Evolutionary conservation across 2,329 filamentous ascomycete species (phyloP).

Genomic region (Aspergillus quadrilineatus): DNA sequence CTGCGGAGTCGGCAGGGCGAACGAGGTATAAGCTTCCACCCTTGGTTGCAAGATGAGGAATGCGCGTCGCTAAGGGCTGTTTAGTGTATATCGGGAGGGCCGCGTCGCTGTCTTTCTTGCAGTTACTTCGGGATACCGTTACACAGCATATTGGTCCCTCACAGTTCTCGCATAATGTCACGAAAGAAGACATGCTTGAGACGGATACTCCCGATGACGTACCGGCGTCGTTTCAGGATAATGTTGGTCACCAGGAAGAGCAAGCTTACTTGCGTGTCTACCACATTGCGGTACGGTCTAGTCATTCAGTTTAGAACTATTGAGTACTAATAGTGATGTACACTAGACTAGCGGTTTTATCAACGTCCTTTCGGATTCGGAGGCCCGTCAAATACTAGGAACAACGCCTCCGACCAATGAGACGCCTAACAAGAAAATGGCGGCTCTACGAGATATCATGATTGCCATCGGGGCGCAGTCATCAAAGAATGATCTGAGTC

Average conservation of each 20-base stretch:
- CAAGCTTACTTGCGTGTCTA: constrained; percentile 35
- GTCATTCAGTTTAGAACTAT: not conserved
- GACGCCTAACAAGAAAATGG: constrained; percentile 26
- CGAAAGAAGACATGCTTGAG: constrained; percentile 56
- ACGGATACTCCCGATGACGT: constrained; percentile 41
- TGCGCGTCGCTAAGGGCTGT: not conserved
- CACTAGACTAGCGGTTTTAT: constrained; percentile 44
- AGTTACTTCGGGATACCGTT: constrained; percentile 50
- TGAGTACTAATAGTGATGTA: constrained; percentile 1
- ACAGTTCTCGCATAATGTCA: constrained; percentile 53
- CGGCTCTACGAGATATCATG: constrained; percentile 44
- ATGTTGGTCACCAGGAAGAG: constrained; percentile 30
- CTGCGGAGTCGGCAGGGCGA: constrained; percentile 55
- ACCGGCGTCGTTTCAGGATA: constrained; percentile 34
- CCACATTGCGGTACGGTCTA: constrained; percentile 24
- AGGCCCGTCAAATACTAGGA: constrained; percentile 27
- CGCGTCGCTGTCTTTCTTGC: constrained; percentile 54
- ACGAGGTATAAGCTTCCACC: constrained; percentile 38
- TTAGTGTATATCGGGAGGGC: constrained; percentile 35
- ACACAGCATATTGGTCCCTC: constrained; percentile 56
- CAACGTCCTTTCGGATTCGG: constrained; percentile 30
- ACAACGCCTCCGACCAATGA: constrained; percentile 12
- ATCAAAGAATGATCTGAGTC: constrained; percentile 27
- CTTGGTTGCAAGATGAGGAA: constrained; percentile 32
- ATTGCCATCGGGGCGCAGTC: constrained; percentile 57